Evolutionary conservation across 805 yeast species (phyloP).

Genomic region (Hanseniaspora occidentalis): DNA sequence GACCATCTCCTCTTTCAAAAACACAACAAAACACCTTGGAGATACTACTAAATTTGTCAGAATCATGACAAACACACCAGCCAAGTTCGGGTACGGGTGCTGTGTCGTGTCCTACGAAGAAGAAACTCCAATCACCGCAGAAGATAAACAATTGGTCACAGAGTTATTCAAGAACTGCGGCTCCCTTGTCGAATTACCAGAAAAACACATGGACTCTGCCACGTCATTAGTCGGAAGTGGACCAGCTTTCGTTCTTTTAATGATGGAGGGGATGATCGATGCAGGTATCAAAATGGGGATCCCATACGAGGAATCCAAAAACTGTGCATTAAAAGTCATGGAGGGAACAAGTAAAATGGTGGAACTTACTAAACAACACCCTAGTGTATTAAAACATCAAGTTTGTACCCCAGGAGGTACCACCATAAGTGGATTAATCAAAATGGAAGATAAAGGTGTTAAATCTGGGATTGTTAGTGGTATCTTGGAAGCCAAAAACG

Average conservation of each 20-base stretch:
- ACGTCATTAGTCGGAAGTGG: constrained; percentile 94
- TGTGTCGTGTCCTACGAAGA: constrained; percentile 72
- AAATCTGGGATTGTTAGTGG: constrained; percentile 82
- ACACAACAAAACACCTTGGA: constrained; percentile 29
- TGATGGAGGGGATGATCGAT: constrained; percentile 86
- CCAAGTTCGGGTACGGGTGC: constrained; percentile 84
- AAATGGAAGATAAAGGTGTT: constrained; percentile 83
- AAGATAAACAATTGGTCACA: constrained; percentile 43
- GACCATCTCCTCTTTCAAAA: constrained; percentile 56
- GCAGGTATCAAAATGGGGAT: constrained; percentile 93
- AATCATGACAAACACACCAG: constrained; percentile 98
- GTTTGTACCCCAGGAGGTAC: constrained; percentile 98
- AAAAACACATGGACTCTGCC: constrained; percentile 91
- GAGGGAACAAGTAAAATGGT: constrained; percentile 93
- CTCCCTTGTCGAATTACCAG: constrained; percentile 47
- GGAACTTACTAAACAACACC: constrained; percentile 68
- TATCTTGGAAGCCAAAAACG: constrained; percentile 81
- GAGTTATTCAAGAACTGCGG: constrained; percentile 1
- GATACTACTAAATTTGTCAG: constrained; percentile 40
- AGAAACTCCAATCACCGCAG: no score
- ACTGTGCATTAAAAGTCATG: constrained; percentile 86
- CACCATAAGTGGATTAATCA: constrained; percentile 87
- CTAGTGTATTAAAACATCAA: constrained; percentile 73
- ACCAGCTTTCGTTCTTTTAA: constrained; percentile 82
- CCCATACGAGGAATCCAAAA: constrained; percentile 69